These are phyloP conservation scores for Friedmanniomyces endolithicus DNA, from an alignment of 495 filamentous ascomycete genomes.

Conservation along the genomic window DNA sequence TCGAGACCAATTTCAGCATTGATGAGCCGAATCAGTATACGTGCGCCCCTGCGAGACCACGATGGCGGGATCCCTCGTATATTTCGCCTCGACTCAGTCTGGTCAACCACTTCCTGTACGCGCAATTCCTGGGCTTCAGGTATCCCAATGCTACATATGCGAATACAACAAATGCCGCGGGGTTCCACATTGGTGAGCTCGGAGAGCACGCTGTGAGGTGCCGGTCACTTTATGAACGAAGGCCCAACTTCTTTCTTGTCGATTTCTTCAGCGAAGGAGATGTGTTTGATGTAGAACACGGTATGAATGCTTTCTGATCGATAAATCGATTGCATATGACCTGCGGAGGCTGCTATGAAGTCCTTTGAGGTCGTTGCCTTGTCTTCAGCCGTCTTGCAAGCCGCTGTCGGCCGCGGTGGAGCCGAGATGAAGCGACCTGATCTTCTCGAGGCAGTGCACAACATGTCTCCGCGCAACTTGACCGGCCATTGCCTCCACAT, in stretches of 20 bases:
- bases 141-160: constrained; percentile 14
- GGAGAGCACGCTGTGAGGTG: constrained; percentile 15
- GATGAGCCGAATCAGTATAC: constrained; percentile 6
- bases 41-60: constrained; percentile 5
- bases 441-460: no score
- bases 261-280: constrained; percentile 16
- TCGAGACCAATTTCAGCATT: constrained; percentile 14
- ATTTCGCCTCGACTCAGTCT: constrained; percentile 6
- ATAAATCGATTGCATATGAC: no score
- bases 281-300: constrained; percentile 13
- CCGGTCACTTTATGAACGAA: neutral
- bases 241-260: constrained; percentile 16
- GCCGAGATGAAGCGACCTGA: neutral
- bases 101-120: constrained; percentile 18
- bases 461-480: no score
- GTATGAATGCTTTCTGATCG: constrained; percentile 10
- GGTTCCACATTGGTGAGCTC: constrained; percentile 5
- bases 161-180: constrained; percentile 6
- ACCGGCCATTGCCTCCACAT: constrained; percentile 2
- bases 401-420: neutral
- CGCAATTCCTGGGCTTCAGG: constrained; percentile 8
- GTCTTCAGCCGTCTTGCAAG: neutral
- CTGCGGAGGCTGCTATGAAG: no score
- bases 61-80: neutral
- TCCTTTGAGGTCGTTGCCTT: no score